Evolutionary conservation across 306 rosid species (phyloP), one percentile per base, ranked within the genome.

Genomic region (Crataegus laevigata): DNA sequence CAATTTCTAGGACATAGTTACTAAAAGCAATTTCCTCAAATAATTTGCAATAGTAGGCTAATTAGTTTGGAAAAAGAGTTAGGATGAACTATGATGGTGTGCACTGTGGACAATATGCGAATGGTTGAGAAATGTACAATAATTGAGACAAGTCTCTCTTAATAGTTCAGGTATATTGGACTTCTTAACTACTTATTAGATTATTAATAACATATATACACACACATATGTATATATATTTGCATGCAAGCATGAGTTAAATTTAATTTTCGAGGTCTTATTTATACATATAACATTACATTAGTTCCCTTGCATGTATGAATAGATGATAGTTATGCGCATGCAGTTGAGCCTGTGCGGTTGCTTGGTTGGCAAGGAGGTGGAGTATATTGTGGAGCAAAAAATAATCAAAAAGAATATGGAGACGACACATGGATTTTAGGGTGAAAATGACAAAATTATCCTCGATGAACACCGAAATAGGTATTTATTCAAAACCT

Each of bases 311-410:
- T 58, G 63, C 55, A 77, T 60, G 74, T 43, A 57, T 12, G 54
- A 50, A 50, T 15, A 50, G 6, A 17, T 15, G 54, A 50, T 1
- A 15, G 54, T 50, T 50, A 50, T 50, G 54, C 54, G 54, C 21
- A 50, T 15, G 21, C 21, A 50, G 54, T 50, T 50, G 32, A 29
- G 66, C 54, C 19, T n/a, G 80, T 62, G 52, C 40, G 59, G 43
- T 59, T 69, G 80, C 83, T 62, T 69, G 78, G 86, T 61, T 83
- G 86, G 77, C 43, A 22, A 71, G 65, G 34, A 55, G 66, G 65
- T 71, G 66, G 52, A 71, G 36, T 60, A 60, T 12, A 30, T n/a
- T n/a, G n/a, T n/a, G n/a, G n/a, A n/a, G n/a, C n/a, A n/a, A n/a
- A n/a, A n/a, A n/a, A n/a, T n/a, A n/a, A n/a, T n/a, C n/a, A n/a